Evolutionary conservation across 345 rosid genomes (phyloP), one percentile per base, ranked within the genome.

Genomic region (Populus pruinosa): DNA sequence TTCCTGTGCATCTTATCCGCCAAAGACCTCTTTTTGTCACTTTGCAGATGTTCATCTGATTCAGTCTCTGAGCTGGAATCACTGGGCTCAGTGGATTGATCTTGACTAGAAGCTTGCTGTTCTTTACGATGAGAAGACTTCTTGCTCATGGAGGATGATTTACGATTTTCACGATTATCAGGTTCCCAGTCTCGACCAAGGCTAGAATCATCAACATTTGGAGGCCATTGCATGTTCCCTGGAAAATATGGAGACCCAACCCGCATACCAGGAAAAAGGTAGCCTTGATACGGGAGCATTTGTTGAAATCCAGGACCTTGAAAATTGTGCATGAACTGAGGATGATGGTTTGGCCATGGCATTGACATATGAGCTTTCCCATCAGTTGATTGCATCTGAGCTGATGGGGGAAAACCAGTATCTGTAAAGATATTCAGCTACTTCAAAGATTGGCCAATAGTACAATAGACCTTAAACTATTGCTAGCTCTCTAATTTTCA

Each of bases 271-370:
- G 97, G 94, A 77, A 62, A 91, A 78, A 85, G 79, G 78, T 90
- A 96, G 61, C 94, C 86, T 71, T 84, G 91, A 78, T 88, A 93
- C 68, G 93, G 91, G 10, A 83, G 81, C 85, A 86, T 79, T 72
- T 90, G 94, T n/a, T 81, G 90, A 78, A 83, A 87, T 12, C 77
- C 69, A 21, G 92, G 87, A 63, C 96, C 98, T 77, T 91, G 95
- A 79, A 93, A 93, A 80, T 89, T 90, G 56, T 91, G 92, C 93
- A 89, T 89, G 88, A 90, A 90, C 67, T 82, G 98, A 74, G 94
- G 91, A 74, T 76, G 80, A 79, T 91, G 93, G 79, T 86, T 91
- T 69, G 93, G 90, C 98, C 98, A 96, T 77, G 88, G 73, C 85
- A 88, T 86, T 23, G 90, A 87, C 80, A 83, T 81, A 67, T 90